Evolutionary conservation across 2,329 filamentous ascomycete species (phyloP), one percentile per base, ranked within the genome.

Genomic region (Paecilomyces fulvus): DNA sequence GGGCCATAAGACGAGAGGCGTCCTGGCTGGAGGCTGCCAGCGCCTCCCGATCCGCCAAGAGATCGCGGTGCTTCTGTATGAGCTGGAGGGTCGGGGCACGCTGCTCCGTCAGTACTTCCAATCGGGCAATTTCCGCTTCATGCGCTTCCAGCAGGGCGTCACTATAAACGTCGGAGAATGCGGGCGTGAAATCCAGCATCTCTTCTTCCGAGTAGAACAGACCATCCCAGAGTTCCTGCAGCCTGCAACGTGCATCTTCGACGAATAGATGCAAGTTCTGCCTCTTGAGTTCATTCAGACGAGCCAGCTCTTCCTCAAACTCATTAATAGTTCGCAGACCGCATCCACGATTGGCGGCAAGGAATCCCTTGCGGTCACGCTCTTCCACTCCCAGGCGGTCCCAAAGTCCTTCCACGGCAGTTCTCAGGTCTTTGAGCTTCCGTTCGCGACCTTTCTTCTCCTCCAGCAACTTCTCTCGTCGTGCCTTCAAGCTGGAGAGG

Each of bases 181-280:
- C 94, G 0, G 95, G 94, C 0, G 92, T 94, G 65, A 99, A 99
- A 63, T 96, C 92, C 56, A 97, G 83, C 92, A 97, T 97, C 75
- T 99, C 94, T 67, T 99, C 94, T 70, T 99, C 94, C 0, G 90
- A 96, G 68, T 95, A 92, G 77, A 94, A 97, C 1, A 99, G 77
- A 0, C 84, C 80, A 69, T 99, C 94, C 94, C 95, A 99, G 0
- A 99, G 83, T 67, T 95, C 92, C 72, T 97, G 92, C 10, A 99
- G 81, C 69, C 89, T 90, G 74, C 85, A 89, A 46, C 95, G 84
- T 20, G 92, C 88, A 75, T 99, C 94, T 70, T 97, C 94, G 10
- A 99, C 90, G 66, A 99, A 99, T 3, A 97, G 75, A 69, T 96
- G 92, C 60, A 99, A 80, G 66, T 99, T 96, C 70, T 99, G 90